These are phyloP conservation scores for Cymodocea nodosa DNA, from an alignment of 116 monocot genomes.

Conservation along the genomic window DNA sequence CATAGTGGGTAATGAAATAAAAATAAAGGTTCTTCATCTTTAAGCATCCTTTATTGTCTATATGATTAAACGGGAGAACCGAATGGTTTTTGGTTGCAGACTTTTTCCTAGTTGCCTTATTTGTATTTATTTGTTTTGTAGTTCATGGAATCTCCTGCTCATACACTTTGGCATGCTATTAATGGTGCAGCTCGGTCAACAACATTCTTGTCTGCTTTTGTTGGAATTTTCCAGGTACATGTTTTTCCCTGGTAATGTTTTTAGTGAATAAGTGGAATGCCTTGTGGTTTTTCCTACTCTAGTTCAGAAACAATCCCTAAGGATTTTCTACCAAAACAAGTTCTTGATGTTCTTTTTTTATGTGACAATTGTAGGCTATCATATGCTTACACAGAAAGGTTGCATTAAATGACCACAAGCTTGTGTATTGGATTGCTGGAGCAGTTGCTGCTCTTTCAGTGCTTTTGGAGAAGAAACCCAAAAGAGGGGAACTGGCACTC, in stretches of 20 bases:
- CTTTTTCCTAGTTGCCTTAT: background rate
- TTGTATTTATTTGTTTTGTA: slow-evolving; percentile 15
- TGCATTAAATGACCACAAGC: slow-evolving; percentile 74
- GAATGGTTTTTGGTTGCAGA: background rate
- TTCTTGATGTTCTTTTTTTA: background rate
- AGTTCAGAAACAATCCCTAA: background rate
- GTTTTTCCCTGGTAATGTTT: background rate
- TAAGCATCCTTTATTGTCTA: too few species aligned
- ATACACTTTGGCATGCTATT: slow-evolving; percentile 67
- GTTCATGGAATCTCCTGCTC: slow-evolving; percentile 80
- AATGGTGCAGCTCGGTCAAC: slow-evolving; percentile 84
- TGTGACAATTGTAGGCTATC: slow-evolving; percentile 33
- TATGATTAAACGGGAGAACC: too few species aligned
- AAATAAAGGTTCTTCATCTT: too few species aligned
- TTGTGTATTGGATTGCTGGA: slow-evolving; percentile 86
- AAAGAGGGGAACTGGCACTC: slow-evolving; percentile 83
- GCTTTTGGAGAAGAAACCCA: slow-evolving; percentile 84
- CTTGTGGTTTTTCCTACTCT: too few species aligned
- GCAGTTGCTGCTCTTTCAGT: slow-evolving; percentile 72
- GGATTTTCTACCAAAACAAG: slow-evolving; percentile 1
- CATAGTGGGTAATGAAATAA: too few species aligned
- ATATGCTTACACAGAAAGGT: slow-evolving; percentile 90
- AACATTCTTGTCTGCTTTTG: slow-evolving; percentile 92
- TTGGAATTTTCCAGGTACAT: slow-evolving; percentile 79
- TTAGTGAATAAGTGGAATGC: too few species aligned